Conservation (phyloP, 139 green algal species). For the Klebsormidium nitens region DNA sequence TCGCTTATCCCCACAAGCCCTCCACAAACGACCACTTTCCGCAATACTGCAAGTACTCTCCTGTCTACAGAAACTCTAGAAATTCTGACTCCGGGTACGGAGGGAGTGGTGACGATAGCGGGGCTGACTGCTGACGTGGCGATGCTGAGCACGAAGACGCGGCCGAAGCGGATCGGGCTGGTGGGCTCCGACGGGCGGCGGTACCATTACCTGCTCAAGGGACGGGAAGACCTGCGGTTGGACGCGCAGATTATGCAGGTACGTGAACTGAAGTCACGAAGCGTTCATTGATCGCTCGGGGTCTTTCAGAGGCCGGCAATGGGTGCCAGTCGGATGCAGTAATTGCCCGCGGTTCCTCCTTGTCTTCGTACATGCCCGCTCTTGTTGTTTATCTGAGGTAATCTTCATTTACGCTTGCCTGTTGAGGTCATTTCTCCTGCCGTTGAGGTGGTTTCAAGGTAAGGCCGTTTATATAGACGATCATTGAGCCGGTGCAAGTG, state of each 20-base stretch:
- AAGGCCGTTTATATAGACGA: no score
- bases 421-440: no score
- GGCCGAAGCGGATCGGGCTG: constrained; percentile 73
- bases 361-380: not conserved
- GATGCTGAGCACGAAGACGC: constrained; percentile 68
- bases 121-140: constrained; percentile 15
- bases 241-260: constrained; percentile 75
- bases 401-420: no score
- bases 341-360: not conserved
- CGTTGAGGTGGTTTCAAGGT: no score
- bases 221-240: constrained; percentile 76
- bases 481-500: no score
- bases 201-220: constrained; percentile 80
- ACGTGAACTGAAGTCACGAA: no score
- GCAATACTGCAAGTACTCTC: not conserved
- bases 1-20: not conserved
- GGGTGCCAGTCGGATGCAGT: no score
- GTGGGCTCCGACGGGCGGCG: constrained; percentile 62
- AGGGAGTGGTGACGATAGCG: not conserved
- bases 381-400: no score
- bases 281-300: no score
- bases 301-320: no score
- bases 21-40: not conserved
- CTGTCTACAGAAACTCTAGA: not conserved
- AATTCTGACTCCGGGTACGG: not conserved